Conservation (phyloP, 2,329 filamentous ascomycete species). For the Neofusicoccum laricinum region DNA sequence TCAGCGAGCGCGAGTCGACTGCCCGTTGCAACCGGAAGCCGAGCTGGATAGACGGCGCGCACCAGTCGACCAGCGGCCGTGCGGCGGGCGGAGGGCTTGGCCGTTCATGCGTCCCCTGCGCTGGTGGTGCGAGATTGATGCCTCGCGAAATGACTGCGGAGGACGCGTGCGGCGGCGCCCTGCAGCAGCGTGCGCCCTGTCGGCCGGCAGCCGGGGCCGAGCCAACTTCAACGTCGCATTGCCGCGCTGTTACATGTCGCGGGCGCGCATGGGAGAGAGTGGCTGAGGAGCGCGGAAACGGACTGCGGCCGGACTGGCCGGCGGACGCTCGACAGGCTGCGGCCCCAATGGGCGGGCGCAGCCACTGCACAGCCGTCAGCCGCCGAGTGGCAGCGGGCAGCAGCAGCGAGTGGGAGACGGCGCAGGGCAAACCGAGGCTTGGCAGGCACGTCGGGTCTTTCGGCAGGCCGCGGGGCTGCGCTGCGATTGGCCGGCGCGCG, state of each 20-base stretch:
- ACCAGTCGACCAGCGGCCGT: background rate
- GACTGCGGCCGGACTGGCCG: background rate
- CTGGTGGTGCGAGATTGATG: background rate
- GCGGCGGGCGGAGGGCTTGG: background rate
- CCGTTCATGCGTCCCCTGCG: background rate
- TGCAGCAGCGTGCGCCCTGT: background rate
- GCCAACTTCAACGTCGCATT: background rate
- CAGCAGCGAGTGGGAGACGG: conserved; percentile 1
- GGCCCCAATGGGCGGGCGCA: background rate
- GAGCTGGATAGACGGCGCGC: conserved; percentile 1
- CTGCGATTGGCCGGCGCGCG: background rate
- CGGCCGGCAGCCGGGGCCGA: background rate
- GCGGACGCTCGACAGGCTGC: background rate
- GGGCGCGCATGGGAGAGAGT: background rate
- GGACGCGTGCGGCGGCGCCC: background rate
- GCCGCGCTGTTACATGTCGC: background rate
- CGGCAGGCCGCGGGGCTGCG: background rate
- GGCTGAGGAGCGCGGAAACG: background rate
- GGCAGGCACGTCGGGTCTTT: background rate
- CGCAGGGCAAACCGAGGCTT: background rate
- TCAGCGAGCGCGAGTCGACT: background rate
- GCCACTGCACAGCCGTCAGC: conserved; percentile 5
- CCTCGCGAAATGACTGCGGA: background rate
- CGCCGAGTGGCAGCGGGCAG: background rate
- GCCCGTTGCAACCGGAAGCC: conserved; percentile 1